A percentile compares a stretch with the other conserved stretches of the same genome.
phyloP scores from a whole-genome alignment of 257 asterid genomes.

The Nicotiana knightiana region DNA sequence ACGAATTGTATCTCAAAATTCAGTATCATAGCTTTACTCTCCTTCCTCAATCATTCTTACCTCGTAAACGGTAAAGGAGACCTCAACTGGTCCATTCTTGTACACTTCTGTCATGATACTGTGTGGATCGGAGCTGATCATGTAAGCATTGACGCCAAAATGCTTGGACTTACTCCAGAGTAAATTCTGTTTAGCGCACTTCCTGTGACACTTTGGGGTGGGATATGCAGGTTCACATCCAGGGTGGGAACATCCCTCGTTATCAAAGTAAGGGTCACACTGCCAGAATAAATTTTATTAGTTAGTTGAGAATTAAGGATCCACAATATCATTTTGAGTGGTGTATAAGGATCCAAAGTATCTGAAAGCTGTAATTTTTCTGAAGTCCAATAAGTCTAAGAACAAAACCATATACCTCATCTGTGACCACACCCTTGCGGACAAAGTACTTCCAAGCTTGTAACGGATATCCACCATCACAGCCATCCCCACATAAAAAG shows the following conservation, averaged over 20 bases:
- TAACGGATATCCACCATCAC: conserved; percentile 92
- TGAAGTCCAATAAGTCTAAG: background rate
- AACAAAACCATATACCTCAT: conserved; percentile 44
- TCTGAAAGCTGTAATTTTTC: background rate
- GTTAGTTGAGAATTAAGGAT: conserved; percentile 2
- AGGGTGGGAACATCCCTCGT: conserved; percentile 86
- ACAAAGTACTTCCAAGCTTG: conserved; percentile 86
- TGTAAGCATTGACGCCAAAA: conserved; percentile 52
- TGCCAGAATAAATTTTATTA: conserved; percentile 26
- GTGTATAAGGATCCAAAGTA: background rate
- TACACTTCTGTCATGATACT: conserved; percentile 83
- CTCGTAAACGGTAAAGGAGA: conserved; percentile 93
- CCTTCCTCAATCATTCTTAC: conserved; percentile 26
- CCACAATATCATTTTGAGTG: background rate
- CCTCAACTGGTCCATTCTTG: conserved; percentile 90
- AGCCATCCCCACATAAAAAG: conserved; percentile 86
- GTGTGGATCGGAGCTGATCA: conserved; percentile 56
- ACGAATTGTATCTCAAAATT: background rate
- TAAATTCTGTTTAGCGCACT: conserved; percentile 60
- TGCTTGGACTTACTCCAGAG: conserved; percentile 76
- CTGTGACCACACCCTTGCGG: conserved; percentile 79
- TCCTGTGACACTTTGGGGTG: conserved; percentile 67
- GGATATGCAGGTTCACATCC: conserved; percentile 93
- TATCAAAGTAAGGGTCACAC: conserved; percentile 98
- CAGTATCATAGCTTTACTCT: conserved; percentile 1